A percentile compares a stretch with the other conserved stretches of the same genome.
phyloP scores from a whole-genome alignment of 1,139 yeast genomes.

The Meyerozyma smithsonii region DNA sequence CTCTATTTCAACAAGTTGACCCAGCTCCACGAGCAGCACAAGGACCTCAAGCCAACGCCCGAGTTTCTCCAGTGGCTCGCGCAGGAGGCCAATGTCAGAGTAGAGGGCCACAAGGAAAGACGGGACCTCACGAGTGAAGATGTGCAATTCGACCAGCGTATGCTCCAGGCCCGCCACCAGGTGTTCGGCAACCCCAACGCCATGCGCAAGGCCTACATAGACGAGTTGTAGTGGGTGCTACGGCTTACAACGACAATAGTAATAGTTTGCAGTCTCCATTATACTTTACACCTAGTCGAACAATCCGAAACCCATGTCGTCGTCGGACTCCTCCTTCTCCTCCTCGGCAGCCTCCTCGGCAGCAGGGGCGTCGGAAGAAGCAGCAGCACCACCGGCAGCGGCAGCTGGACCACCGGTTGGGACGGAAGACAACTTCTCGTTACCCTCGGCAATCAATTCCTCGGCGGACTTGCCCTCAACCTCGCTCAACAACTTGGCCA shows the following conservation, averaged over 20 bases:
- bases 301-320: slow-evolving; percentile 51
- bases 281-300: slow-evolving; percentile 34
- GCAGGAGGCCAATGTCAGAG: slow-evolving; percentile 40
- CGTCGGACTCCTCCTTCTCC: slow-evolving; percentile 50
- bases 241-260: no score
- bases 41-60: slow-evolving; percentile 20
- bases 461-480: slow-evolving; percentile 90
- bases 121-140: slow-evolving; percentile 25
- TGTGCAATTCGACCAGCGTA: slow-evolving; percentile 36
- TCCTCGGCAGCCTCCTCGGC: slow-evolving; percentile 67
- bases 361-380: slow-evolving; percentile 62
- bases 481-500: slow-evolving; percentile 80
- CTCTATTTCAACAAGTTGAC: slow-evolving; percentile 40
- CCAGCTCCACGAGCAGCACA: slow-evolving; percentile 26
- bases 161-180: slow-evolving; percentile 59
- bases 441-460: slow-evolving; percentile 95
- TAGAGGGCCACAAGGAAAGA: slow-evolving; percentile 23
- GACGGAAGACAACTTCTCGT: slow-evolving; percentile 90
- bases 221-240: slow-evolving; percentile 54
- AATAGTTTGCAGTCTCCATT: not conserved
- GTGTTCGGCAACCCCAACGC: slow-evolving; percentile 82
- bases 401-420: slow-evolving; percentile 98
- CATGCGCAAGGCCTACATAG: slow-evolving; percentile 49
- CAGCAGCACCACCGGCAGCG: slow-evolving; percentile 64
- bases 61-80: slow-evolving; percentile 62